Percentiles rank a stretch among this genome's conserved stretches.
phyloP scores from a whole-genome alignment of 805 yeast genomes.

The Isabelozyma heimii region DNA sequence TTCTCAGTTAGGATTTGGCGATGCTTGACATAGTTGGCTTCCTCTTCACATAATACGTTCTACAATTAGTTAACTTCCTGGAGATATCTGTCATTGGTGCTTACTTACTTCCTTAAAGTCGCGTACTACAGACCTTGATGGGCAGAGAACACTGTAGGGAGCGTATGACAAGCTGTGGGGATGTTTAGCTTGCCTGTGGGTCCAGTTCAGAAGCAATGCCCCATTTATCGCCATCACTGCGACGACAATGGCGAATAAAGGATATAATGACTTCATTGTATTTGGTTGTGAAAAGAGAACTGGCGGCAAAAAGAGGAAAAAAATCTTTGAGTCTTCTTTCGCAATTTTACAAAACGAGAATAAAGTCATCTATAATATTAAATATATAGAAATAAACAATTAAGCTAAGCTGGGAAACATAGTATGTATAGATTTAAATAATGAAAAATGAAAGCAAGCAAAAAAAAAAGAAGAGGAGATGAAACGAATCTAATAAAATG shows the following conservation, averaged over 20 bases:
- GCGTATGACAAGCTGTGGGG: slow-evolving; percentile 18
- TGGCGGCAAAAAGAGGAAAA: no score
- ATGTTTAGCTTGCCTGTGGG: background rate
- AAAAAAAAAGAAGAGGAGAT: slow-evolving; percentile 1
- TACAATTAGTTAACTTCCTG: background rate
- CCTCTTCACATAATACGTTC: slow-evolving; percentile 15
- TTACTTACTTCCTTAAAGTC: background rate
- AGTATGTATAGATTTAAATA: slow-evolving; percentile 2
- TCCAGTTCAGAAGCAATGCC: background rate
- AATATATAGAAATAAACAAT: slow-evolving; percentile 6
- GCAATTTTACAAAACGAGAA: no score
- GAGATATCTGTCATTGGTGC: background rate
- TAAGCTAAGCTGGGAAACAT: background rate
- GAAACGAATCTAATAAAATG: background rate
- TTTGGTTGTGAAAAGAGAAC: background rate
- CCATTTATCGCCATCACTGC: no score
- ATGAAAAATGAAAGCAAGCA: slow-evolving; percentile 1
- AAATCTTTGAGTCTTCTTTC: no score
- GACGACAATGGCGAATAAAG: no score
- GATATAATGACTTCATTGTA: no score
- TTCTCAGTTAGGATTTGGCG: slow-evolving; percentile 27
- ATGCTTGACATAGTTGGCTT: slow-evolving; percentile 21
- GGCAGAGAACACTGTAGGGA: slow-evolving; percentile 25
- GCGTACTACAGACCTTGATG: slow-evolving; percentile 5
- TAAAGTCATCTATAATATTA: slow-evolving; percentile 13